phyloP scores from a whole-genome alignment of 257 asterid genomes.

The Vinca minor region DNA sequence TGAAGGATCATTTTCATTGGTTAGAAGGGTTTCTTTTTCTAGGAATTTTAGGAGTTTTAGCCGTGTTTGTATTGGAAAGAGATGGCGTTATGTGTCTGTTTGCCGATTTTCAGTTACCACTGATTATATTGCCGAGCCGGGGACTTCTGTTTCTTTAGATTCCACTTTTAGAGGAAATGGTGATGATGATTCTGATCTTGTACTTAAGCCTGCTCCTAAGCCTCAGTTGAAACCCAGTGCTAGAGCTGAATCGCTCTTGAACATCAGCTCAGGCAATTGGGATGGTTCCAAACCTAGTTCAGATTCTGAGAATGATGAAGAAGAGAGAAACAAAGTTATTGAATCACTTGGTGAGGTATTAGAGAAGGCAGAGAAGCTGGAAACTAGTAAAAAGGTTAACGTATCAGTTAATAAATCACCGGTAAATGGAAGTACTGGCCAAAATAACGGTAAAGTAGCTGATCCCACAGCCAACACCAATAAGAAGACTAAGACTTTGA shows the following conservation, averaged over 20 bases:
- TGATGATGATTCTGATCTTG: conserved; percentile 41
- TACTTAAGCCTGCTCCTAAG: conserved; percentile 78
- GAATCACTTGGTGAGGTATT: conserved; percentile 82
- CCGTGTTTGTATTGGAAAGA: conserved; percentile 45
- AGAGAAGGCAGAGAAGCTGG: conserved; percentile 87
- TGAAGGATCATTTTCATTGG: conserved; percentile 70
- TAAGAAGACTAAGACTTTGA: conserved; percentile 44
- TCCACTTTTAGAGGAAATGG: conserved; percentile 50
- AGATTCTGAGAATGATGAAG: conserved; percentile 36
- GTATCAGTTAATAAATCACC: conserved; percentile 39
- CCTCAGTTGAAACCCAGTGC: conserved; percentile 60
- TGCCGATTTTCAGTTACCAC: conserved; percentile 86
- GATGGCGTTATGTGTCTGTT: conserved; percentile 65
- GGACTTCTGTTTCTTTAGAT: conserved; percentile 66
- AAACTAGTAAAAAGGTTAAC: conserved; percentile 43
- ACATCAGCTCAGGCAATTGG: conserved; percentile 23
- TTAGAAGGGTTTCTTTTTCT: conserved; percentile 41
- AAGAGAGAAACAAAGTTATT: conserved; percentile 53
- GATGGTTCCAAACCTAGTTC: conserved; percentile 32
- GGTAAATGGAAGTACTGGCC: conserved; percentile 25
- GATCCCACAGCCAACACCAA: conserved; percentile 30
- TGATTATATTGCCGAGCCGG: conserved; percentile 61
- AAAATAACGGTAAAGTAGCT: conserved; percentile 42
- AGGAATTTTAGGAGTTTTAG: conserved; percentile 45
- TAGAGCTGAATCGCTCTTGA: conserved; percentile 35